Base-by-base conservation (phyloP, 371 early-diverging fungal species). In the Apophysomyces variabilis region DNA sequence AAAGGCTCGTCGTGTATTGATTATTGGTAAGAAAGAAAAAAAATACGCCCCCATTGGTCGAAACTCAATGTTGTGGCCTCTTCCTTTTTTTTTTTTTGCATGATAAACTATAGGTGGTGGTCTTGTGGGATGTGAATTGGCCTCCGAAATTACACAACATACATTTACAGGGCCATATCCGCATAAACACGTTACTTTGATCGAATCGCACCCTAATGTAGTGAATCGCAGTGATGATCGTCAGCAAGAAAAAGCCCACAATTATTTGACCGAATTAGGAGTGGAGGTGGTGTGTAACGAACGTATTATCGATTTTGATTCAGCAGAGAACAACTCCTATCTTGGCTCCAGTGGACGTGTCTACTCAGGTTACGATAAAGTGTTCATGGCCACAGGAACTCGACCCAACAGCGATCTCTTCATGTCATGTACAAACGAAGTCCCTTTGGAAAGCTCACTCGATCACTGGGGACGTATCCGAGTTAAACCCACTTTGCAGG, bases 71-170 rank as follows among this genome's bases (percentile, higher is more conserved):
- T 62, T 18, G 18, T 54, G 9, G 36, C 38, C 38, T 47, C 44
- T 43, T 54, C 12, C 18, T 57, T 64, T 58, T 45, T 61, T 1
- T 8, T 88, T 14, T 58, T n/a, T 44, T 58, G 32, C 21, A 9
- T 89, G 21, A 50, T 50, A 26, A 26, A 26, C 32, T 26, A 26
- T 11, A 69, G 90, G 90, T 18, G 89, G 88, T 16, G 90, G 90
- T 8, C 79, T 89, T 1, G 87, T 86, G 14, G 91, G 90, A 5
- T 85, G 87, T 36, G 92, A 90, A 60, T 76, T 89, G 54, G 89
- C 87, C 4, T 84, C 82, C 4, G 89, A 88, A 47, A 85, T 90
- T 39, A 72, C 80, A 13, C 60, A 70, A 35, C 63, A 68, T n/a
- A 66, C 58, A 45, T 72, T 71, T 16, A 61, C 69, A 16, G 68